phyloP scores from a whole-genome alignment of 75 land plant genomes.

The Pinus taeda region DNA sequence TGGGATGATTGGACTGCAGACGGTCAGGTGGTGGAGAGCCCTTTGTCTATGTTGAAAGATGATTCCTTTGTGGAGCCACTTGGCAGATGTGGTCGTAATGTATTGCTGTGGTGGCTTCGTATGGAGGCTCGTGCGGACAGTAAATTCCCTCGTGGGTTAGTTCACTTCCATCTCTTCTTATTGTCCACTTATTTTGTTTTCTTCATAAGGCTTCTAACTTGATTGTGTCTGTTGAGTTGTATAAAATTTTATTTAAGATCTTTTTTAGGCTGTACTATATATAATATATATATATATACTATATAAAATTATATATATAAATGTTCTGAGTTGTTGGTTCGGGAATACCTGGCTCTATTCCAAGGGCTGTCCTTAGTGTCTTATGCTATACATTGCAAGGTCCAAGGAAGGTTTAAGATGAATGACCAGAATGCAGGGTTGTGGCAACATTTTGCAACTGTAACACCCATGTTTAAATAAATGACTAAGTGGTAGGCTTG shows the following conservation, averaged over 20 bases:
- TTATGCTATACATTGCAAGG: neutral
- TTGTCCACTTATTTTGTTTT: neutral
- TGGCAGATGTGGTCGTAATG: constrained; percentile 82
- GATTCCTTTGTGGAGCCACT: constrained; percentile 66
- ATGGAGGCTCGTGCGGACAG: constrained; percentile 91
- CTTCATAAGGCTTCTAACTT: neutral
- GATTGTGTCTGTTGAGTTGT: neutral
- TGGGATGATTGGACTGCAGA: constrained; percentile 33
- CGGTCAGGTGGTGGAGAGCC: constrained; percentile 45
- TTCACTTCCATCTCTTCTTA: neutral
- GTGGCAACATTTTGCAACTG: neutral
- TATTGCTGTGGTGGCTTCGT: constrained; percentile 88
- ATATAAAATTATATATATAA: no score
- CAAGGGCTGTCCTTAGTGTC: neutral
- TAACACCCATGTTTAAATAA: no score
- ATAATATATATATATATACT: no score
- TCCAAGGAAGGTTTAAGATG: neutral
- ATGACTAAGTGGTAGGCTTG: no score
- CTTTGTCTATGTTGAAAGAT: constrained; percentile 54
- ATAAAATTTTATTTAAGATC: neutral
- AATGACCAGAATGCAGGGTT: neutral
- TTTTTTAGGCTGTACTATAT: neutral
- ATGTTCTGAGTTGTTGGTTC: neutral
- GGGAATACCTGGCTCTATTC: neutral
- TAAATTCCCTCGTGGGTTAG: constrained; percentile 83